A percentile compares a stretch with the other conserved stretches of the same genome.
phyloP scores from a whole-genome alignment of 1,284 basidiomycete genomes.

The Papiliotrema nemorosa region DNA sequence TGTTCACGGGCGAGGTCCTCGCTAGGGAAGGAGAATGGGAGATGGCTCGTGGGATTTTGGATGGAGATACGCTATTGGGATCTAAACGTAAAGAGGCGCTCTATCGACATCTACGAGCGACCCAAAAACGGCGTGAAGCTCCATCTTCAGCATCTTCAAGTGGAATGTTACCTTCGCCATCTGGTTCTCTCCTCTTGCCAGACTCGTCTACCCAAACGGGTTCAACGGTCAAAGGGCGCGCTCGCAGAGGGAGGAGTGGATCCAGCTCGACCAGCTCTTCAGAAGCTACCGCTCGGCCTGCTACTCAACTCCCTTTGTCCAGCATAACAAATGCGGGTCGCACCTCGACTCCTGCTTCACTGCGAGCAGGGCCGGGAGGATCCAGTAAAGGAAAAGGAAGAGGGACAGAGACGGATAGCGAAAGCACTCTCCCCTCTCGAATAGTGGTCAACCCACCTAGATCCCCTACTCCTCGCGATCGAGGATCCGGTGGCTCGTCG shows the following conservation, averaged over 20 bases:
- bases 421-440: not conserved
- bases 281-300: constrained; percentile 25
- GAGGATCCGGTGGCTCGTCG: not conserved
- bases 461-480: not conserved
- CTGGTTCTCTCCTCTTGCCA: constrained; percentile 20
- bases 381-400: not conserved
- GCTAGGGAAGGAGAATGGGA: constrained; percentile 44
- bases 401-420: not conserved
- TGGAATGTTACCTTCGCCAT: constrained; percentile 24
- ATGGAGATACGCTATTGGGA: constrained; percentile 39
- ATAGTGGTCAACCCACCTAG: constrained; percentile 3
- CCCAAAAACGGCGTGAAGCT: constrained; percentile 15
- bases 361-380: too few relatives aligned
- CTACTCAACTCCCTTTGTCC: not conserved
- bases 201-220: too few relatives aligned
- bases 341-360: too few relatives aligned
- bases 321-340: too few relatives aligned
- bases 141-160: constrained; percentile 18
- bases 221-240: too few relatives aligned
- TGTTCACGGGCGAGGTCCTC: constrained; percentile 45
- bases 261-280: constrained; percentile 17
- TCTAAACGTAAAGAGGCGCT: constrained; percentile 44
- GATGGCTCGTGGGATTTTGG: constrained; percentile 43
- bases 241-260: not conserved
- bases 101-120: constrained; percentile 34